A percentile compares a stretch with the other conserved stretches of the same genome.
phyloP scores from a whole-genome alignment of 345 rosid species.

The Citrus trifoliata region DNA sequence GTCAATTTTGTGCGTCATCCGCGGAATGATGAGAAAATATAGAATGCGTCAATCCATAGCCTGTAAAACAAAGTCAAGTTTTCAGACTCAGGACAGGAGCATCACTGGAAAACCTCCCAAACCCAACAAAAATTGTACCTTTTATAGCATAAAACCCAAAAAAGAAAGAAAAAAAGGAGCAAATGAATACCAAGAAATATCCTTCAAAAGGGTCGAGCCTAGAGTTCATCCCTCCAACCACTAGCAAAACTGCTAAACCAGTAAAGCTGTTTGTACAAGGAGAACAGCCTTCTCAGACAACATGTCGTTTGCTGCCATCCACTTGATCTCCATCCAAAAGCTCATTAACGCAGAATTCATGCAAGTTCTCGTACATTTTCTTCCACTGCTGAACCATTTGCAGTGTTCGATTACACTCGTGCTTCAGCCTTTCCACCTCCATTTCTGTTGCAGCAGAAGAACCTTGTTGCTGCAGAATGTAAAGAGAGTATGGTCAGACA shows the following conservation, averaged over 20 bases:
- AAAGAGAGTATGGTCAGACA: not conserved
- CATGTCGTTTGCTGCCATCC: slow-evolving; percentile 6
- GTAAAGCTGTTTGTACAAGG: not conserved
- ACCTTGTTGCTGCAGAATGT: slow-evolving; percentile 44
- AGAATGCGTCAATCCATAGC: too few species aligned
- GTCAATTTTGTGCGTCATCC: too few species aligned
- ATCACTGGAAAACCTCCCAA: not conserved
- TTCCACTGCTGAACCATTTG: slow-evolving; percentile 60
- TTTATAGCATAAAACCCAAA: too few species aligned
- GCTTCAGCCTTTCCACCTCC: slow-evolving; percentile 63
- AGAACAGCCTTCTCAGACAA: not conserved
- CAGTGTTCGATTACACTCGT: slow-evolving; percentile 30
- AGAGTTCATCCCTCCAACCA: not conserved
- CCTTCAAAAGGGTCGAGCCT: not conserved
- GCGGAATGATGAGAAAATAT: too few species aligned
- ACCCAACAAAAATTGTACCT: too few species aligned
- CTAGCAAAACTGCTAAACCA: not conserved
- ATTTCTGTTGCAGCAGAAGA: slow-evolving; percentile 62
- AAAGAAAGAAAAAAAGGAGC: not conserved
- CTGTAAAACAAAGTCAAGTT: too few species aligned
- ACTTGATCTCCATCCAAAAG: slow-evolving; percentile 41
- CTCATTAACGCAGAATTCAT: slow-evolving; percentile 49
- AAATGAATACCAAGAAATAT: not conserved
- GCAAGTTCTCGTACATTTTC: slow-evolving; percentile 56
- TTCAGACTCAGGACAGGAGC: not conserved